These are phyloP conservation scores for Sporothrix euskadiensis DNA, from an alignment of 2,329 filamentous ascomycete genomes.

Conservation along the genomic window DNA sequence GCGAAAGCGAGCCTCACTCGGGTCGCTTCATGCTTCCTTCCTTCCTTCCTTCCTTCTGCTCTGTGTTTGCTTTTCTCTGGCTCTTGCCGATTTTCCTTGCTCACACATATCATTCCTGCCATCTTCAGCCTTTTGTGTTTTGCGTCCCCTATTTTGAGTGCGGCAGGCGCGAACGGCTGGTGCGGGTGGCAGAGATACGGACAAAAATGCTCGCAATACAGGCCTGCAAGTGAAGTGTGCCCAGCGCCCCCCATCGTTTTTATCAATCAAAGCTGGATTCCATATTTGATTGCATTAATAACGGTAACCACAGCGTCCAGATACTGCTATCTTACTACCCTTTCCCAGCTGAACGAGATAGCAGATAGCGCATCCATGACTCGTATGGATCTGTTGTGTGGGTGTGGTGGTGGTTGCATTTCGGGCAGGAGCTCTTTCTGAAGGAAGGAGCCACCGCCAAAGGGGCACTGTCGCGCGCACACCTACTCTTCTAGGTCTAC, in stretches of 20 bases:
- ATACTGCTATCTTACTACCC: not conserved
- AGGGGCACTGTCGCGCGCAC: slow-evolving; percentile 7
- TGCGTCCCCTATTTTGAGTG: not conserved
- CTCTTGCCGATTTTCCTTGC: not conserved
- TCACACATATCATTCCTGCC: not conserved
- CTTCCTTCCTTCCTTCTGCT: not conserved
- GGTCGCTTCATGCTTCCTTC: not conserved
- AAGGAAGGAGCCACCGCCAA: not conserved
- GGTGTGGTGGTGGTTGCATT: not conserved
- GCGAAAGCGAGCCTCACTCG: not conserved
- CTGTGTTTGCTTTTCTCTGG: not conserved
- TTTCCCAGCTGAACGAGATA: slow-evolving; percentile 1
- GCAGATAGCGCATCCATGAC: slow-evolving; percentile 4
- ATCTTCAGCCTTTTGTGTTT: not conserved
- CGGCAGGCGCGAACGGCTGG: slow-evolving; percentile 1
- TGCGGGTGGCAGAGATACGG: not conserved
- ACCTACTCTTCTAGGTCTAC: slow-evolving; percentile 23
- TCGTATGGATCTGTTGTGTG: not conserved
- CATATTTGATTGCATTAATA: not conserved
- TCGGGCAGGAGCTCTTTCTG: not conserved
- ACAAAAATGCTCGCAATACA: not conserved
- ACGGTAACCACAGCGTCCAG: not conserved
- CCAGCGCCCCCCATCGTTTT: not conserved
- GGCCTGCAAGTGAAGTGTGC: not conserved
- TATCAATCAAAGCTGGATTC: not conserved